Base-by-base conservation (phyloP, 169 alveolate species). In the Eimeria maxima region DNA sequence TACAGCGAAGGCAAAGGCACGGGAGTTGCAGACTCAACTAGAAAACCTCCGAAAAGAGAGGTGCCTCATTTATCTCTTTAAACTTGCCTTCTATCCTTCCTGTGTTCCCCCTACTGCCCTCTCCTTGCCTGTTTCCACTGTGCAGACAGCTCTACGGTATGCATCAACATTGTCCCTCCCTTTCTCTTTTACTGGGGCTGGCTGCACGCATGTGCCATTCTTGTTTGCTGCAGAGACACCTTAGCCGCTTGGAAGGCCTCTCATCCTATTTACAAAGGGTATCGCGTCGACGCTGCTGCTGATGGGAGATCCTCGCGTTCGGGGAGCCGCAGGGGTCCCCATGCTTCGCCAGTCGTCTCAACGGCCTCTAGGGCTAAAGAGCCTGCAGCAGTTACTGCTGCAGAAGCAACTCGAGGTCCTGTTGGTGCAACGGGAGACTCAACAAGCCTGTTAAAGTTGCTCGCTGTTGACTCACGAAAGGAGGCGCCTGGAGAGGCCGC, bases 251-350 rank as follows among this genome's bases (percentile, higher is more conserved):
- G 92, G 92, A 84, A 55, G 45, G 57, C 38, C n/a, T 84, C 92
- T 0, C 92, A 84, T 57, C 92, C 92, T 20, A 69, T 84, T 3
- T 84, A 84, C 74, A 84, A 84, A 38, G 92, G 92, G 29, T 84
- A 84, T 29, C 50, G 78, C 24, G 63, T 44, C 33, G 78, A 29
- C 16, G 10, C 92, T 57, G 47, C 73, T 11, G 92, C 78, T 24
- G 71, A 45, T 8, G 57, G 78, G 10, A 14, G 24, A 24, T 33
- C 50, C 29, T 74, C 92, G 18, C 73, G 91, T 13, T 38, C 92
- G 45, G 78, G 16, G 14, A 20, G 71, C 67, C 69, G 90, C 29
- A 11, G 4, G 24, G 53, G 20, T 60, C n/a, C 69, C 4, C 69
- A 57, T 6, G 57, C 6, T 14, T 24, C 84, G 33, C 13, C 84